Conservation (phyloP, 177 flowering plant species). For the Vitis hybrid region DNA sequence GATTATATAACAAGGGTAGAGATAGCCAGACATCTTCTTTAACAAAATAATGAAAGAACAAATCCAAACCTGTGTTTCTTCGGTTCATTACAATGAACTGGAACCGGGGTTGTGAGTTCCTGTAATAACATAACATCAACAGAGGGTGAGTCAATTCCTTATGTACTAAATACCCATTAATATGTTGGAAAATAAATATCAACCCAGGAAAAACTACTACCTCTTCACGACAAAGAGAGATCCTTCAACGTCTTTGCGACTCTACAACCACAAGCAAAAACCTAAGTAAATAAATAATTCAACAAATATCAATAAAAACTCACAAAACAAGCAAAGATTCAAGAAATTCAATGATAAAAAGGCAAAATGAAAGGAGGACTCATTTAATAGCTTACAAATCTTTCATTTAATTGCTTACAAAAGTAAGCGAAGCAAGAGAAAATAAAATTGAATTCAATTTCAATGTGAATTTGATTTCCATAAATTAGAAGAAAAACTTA, state of each 20-base stretch:
- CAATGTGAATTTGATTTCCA: too few relatives aligned
- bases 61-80: constrained; percentile 65
- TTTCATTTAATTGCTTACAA: too few relatives aligned
- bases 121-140: constrained; percentile 18
- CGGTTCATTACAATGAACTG: constrained; percentile 98
- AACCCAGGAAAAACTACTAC: constrained; percentile 22
- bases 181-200: background rate
- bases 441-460: too few relatives aligned
- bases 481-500: too few relatives aligned
- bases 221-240: constrained; percentile 95
- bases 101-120: constrained; percentile 88
- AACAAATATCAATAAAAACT: background rate
- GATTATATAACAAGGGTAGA: background rate
- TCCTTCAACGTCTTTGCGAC: constrained; percentile 97
- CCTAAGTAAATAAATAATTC: background rate
- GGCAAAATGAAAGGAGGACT: background rate
- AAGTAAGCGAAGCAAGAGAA: too few relatives aligned
- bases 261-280: constrained; percentile 40
- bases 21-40: background rate
- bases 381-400: too few relatives aligned
- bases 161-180: background rate
- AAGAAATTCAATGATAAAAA: background rate
- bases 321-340: background rate
- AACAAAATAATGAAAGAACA: background rate
- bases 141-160: background rate